Percentiles rank a stretch among this genome's conserved stretches.
phyloP scores from a whole-genome alignment of 768 basidiomycete genomes.

The Tricholomella constricta region DNA sequence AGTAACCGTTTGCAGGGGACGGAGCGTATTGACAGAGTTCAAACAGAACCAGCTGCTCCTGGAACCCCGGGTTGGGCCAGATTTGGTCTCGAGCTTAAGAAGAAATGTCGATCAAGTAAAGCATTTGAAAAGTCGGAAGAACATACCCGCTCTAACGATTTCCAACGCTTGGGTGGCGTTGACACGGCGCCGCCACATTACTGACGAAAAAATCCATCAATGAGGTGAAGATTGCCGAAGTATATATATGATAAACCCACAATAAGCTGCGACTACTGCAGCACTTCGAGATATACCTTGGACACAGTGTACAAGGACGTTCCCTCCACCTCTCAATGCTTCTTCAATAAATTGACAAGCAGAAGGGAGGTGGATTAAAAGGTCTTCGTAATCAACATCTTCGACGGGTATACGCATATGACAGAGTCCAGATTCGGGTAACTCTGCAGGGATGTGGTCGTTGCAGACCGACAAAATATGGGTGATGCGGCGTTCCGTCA shows the following conservation, averaged over 20 bases:
- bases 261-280: conserved; percentile 73
- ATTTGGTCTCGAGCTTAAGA: conserved; percentile 69
- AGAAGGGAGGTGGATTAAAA: conserved; percentile 64
- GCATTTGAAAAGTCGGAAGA: conserved; percentile 3
- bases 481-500: conserved; percentile 74
- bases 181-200: conserved; percentile 67
- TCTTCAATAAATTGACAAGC: conserved; percentile 69
- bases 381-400: conserved; percentile 70
- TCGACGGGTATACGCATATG: conserved; percentile 74
- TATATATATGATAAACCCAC: conserved; percentile 45
- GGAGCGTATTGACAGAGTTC: conserved; percentile 73
- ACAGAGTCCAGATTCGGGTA: conserved; percentile 65
- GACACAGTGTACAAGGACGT: conserved; percentile 66
- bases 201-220: conserved; percentile 35
- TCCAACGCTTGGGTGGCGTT: conserved; percentile 60
- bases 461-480: conserved; percentile 79
- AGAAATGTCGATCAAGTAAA: background rate
- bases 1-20: conserved; percentile 60
- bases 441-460: conserved; percentile 71
- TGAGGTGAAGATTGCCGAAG: background rate
- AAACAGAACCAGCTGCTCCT: conserved; percentile 76
- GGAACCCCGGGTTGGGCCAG: conserved; percentile 79
- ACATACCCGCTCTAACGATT: conserved; percentile 58
- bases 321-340: conserved; percentile 58
- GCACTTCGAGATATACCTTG: conserved; percentile 70